phyloP scores from a whole-genome alignment of 2,329 filamentous ascomycete species.

The Chaetomiaceae sp. region DNA sequence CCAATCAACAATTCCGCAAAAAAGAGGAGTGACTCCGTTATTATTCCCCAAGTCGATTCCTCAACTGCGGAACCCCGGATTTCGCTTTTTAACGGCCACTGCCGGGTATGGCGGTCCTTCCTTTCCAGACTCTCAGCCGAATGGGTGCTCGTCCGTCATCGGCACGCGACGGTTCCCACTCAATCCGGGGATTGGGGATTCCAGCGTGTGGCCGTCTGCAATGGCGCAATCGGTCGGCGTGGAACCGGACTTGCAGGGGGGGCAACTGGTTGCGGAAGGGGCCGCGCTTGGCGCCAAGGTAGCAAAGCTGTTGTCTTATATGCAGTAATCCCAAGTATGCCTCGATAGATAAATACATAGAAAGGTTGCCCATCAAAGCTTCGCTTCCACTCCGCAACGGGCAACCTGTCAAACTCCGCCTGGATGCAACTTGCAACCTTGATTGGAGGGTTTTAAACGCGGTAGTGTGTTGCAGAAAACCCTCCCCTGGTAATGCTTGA shows the following conservation, averaged over 20 bases:
- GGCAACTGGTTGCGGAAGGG: neutral
- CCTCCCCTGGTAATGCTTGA: too few species aligned
- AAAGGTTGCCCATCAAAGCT: too few species aligned
- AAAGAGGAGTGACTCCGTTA: too few species aligned
- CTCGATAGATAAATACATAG: neutral
- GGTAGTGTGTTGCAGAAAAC: too few species aligned
- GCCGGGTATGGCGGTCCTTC: neutral
- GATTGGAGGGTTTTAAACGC: too few species aligned
- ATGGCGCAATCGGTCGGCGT: slow-evolving; percentile 12
- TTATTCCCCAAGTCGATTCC: neutral
- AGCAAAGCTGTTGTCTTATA: neutral
- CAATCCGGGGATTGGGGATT: neutral
- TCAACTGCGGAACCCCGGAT: neutral
- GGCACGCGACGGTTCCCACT: slow-evolving; percentile 5
- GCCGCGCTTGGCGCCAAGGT: neutral
- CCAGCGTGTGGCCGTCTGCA: neutral
- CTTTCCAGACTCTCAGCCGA: neutral
- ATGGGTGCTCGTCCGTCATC: slow-evolving; percentile 14
- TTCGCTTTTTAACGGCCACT: slow-evolving; percentile 10
- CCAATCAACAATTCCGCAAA: neutral
- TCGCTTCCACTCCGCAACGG: too few species aligned
- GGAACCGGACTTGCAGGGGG: too few species aligned
- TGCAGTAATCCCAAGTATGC: neutral
- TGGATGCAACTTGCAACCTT: too few species aligned
- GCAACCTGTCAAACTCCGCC: too few species aligned